These are phyloP conservation scores for Penicillium simplicissimum DNA, from an alignment of 495 filamentous ascomycete genomes.

Conservation along the genomic window DNA sequence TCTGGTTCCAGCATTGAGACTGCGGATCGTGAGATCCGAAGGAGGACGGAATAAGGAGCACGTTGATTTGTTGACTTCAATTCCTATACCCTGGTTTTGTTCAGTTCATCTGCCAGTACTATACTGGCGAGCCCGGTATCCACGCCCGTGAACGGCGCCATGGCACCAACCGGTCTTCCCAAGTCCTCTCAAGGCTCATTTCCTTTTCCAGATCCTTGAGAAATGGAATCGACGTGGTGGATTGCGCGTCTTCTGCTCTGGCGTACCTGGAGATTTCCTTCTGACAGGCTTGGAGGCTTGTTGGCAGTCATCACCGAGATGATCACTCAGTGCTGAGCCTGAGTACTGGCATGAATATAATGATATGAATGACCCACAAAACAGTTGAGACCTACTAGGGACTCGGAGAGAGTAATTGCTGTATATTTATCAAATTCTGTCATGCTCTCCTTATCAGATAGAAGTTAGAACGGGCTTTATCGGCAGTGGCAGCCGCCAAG, in stretches of 20 bases:
- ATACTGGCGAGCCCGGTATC: neutral
- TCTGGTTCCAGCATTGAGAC: slow-evolving; percentile 48
- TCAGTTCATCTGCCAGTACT: neutral
- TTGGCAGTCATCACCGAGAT: neutral
- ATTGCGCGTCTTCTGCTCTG: neutral
- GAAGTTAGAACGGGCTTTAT: neutral
- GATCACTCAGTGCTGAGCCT: neutral
- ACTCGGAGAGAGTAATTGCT: neutral
- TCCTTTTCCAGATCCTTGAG: no score
- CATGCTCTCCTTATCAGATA: neutral
- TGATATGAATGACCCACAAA: neutral
- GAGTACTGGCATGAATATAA: neutral
- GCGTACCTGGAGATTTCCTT: neutral
- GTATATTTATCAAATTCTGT: neutral
- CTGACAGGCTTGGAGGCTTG: neutral
- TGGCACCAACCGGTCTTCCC: neutral
- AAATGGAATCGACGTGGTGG: no score
- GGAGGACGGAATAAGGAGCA: slow-evolving; percentile 54
- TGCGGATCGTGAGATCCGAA: slow-evolving; percentile 61
- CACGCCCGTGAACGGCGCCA: neutral
- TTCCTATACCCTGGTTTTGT: neutral
- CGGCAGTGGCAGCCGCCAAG: slow-evolving; percentile 15
- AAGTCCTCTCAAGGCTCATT: no score
- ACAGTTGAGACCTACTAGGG: neutral
- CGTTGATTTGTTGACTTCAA: neutral